Percentiles rank a stretch among this genome's conserved stretches.
Evolutionary conservation across 805 yeast genomes (phyloP).

Genomic region (Lipomyces sp.): DNA sequence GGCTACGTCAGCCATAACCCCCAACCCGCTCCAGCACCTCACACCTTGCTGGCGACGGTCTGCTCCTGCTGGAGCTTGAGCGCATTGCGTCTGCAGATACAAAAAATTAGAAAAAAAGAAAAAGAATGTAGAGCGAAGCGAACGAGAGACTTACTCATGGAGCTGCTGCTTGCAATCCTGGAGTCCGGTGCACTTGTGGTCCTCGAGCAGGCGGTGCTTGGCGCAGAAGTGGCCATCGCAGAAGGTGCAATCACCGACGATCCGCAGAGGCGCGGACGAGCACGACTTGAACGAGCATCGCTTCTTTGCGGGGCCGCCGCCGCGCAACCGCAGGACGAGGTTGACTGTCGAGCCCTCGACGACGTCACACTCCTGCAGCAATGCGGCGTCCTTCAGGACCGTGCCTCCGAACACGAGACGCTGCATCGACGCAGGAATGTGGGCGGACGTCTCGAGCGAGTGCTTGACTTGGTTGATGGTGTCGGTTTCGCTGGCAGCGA

Average conservation of each 20-base stretch:
- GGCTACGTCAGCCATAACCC: neutral
- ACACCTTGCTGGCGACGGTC: constrained; percentile 72
- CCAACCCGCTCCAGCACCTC: constrained; percentile 11
- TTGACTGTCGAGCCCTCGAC: constrained; percentile 82
- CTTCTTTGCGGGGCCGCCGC: constrained; percentile 66
- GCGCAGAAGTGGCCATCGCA: constrained; percentile 85
- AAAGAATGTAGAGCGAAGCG: neutral
- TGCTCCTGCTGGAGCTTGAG: constrained; percentile 78
- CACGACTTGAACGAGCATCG: constrained; percentile 55
- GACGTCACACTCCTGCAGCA: constrained; percentile 80
- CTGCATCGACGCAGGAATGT: constrained; percentile 24
- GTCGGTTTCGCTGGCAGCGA: constrained; percentile 15
- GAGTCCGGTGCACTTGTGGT: constrained; percentile 74
- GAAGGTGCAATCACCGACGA: constrained; percentile 78
- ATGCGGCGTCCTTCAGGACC: constrained; percentile 82
- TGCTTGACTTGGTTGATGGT: constrained; percentile 18
- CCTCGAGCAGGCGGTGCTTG: constrained; percentile 81
- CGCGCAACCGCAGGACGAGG: constrained; percentile 85
- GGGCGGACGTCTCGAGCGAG: constrained; percentile 10
- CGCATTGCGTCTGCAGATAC: constrained; percentile 56
- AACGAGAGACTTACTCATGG: constrained; percentile 48
- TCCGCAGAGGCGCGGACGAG: constrained; percentile 57
- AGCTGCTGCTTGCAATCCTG: constrained; percentile 76
- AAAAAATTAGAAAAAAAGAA: neutral
- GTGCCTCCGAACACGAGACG: constrained; percentile 72